Evolutionary conservation across 805 yeast species (phyloP), one percentile per base, ranked within the genome.

Genomic region (Teunomyces funiuensis): DNA sequence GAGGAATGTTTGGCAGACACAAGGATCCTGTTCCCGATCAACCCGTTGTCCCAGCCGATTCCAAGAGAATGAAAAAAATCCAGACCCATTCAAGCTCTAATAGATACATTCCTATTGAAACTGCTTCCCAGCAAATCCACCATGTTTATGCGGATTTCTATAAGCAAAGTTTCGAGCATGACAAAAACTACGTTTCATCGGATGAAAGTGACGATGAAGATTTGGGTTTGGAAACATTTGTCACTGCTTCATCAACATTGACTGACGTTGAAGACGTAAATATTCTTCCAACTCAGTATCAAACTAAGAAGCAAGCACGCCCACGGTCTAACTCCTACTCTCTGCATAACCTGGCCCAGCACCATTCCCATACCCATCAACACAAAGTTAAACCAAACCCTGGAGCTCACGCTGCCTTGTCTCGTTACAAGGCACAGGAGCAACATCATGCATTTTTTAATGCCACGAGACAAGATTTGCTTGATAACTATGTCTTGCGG

Each of bases 401-500:
- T 1, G 64, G 68, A 29, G 63, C 81, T 41, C 77, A 78, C 49
- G 65, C 74, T 1, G 65, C 80, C 1, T 58, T 83, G 39, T 66
- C 74, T 40, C 76, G 73, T 34, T 61, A 82, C 44, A 71, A 80
- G 17, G 77, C 83, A 0, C 71, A 70, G 16, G 72, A 70, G 15
- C 55, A 81, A 6, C 77, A 78, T 46, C 20, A 6, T 73, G 75
- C 47, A 71, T 82, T 56, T 78, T 85, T 83, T 58, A 66, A 31
- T 71, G 82, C 72, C 55, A 27, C 80, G 38, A 81, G 91, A 64
- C 76, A 80, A 30, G 98, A 91, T 60, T 73, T 83, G 36, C 85
- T 95, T 3, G 99, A 93, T 62, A 83, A 85, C 53, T 63, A 83
- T 50, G 38, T 88, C 22, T 71, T 90, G 55, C 76, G 95, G 54